Evolutionary conservation across 495 filamentous ascomycete species (phyloP).

Genomic region (Lasiosphaeris hirsuta): DNA sequence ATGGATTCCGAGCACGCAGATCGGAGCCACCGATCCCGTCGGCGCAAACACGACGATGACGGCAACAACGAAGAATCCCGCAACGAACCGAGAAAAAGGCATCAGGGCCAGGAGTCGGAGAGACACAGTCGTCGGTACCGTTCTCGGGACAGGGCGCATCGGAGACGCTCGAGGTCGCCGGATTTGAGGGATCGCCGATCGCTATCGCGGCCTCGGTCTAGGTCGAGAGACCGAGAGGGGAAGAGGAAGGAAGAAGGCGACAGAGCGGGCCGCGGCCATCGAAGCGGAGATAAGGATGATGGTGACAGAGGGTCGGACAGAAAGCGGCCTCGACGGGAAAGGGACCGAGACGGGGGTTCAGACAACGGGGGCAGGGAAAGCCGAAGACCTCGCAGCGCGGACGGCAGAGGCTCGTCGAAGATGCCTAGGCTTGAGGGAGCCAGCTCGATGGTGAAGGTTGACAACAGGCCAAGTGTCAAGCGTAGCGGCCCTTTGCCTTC

Average conservation of each 20-base stretch:
- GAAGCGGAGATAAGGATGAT: constrained; percentile 11
- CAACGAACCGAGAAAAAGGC: constrained; percentile 12
- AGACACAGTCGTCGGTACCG: constrained; percentile 21
- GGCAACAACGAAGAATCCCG: background rate
- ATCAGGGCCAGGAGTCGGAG: constrained; percentile 18
- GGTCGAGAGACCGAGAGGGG: constrained; percentile 17
- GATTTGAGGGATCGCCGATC: constrained; percentile 31
- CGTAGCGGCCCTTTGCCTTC: constrained; percentile 62
- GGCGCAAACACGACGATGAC: constrained; percentile 15
- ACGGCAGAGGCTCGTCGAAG: constrained; percentile 3
- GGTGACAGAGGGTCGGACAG: constrained; percentile 11
- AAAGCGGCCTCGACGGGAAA: constrained; percentile 4
- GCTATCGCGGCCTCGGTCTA: constrained; percentile 6
- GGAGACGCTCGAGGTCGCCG: constrained; percentile 39
- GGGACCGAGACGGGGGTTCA: constrained; percentile 6
- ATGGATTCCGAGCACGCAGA: constrained; percentile 22
- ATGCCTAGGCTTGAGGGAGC: constrained; percentile 13
- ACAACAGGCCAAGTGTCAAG: constrained; percentile 26
- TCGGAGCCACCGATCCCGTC: constrained; percentile 17
- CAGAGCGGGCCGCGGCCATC: constrained; percentile 10
- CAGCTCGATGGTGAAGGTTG: constrained; percentile 15
- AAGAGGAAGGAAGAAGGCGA: constrained; percentile 17
- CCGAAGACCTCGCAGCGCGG: constrained; percentile 11
- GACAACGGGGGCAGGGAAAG: constrained; percentile 7
- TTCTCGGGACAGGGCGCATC: constrained; percentile 29